Evolutionary conservation across 441 rosid species (phyloP).

Genomic region (Hura crepitans): DNA sequence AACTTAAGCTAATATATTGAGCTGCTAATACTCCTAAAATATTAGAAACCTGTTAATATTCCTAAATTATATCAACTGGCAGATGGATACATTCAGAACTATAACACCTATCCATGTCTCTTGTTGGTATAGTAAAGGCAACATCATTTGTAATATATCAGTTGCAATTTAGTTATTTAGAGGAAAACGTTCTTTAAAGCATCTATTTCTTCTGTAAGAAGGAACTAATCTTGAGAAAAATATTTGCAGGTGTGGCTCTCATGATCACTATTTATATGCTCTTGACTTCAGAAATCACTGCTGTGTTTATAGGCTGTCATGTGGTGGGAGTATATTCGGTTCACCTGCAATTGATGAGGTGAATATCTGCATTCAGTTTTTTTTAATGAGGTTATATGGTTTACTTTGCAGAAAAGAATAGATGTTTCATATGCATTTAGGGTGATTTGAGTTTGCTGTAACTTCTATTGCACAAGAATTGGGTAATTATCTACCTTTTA

Average conservation of each 20-base stretch:
- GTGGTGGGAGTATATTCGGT: constrained; percentile 90
- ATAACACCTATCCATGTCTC: neutral
- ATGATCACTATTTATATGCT: constrained; percentile 81
- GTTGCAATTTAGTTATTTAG: too few species aligned
- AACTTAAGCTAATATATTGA: too few species aligned
- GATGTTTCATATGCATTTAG: neutral
- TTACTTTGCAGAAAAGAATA: constrained; percentile 6
- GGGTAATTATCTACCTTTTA: neutral
- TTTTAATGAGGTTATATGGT: neutral
- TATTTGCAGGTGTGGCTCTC: constrained; percentile 87
- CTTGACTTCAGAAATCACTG: constrained; percentile 64
- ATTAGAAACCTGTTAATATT: too few species aligned
- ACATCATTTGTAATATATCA: neutral
- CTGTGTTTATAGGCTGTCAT: constrained; percentile 63
- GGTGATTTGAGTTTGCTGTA: neutral
- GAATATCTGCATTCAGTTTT: constrained; percentile 23
- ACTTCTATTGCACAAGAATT: neutral
- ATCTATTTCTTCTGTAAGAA: constrained; percentile 3
- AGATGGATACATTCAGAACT: neutral
- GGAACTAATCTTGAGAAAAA: constrained; percentile 11
- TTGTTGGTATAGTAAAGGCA: neutral
- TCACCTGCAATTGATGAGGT: constrained; percentile 92
- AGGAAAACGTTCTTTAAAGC: constrained; percentile 2
- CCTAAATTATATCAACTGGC: too few species aligned
- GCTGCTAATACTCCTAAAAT: too few species aligned